Evolutionary conservation across 1,139 yeast species (phyloP), one percentile per base, ranked within the genome.

Genomic region (Meyerozyma elateridarum): DNA sequence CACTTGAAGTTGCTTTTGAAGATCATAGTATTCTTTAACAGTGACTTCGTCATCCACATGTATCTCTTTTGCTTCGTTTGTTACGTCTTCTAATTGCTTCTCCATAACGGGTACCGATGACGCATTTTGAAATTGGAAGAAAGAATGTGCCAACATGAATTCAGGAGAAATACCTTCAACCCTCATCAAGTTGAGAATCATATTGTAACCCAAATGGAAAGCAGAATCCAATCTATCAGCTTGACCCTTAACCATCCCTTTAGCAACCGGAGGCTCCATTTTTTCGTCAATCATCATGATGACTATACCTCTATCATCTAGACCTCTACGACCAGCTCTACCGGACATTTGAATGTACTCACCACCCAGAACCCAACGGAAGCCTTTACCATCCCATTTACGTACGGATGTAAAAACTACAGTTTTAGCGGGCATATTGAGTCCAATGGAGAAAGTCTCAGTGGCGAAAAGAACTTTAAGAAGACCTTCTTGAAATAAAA

Each of bases 331-430:
- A 50, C 99, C 99, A 12, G 99, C 99, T 64, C 99, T 81, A 42
- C 99, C 99, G 26, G 96, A 85, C 99, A 91, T 91, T 64, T 93
- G 99, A 49, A 91, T 93, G 59, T 91, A 93, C 61, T 93, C 99
- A 64, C 98, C 99, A 38, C 97, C 97, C 35, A 96, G 85, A 25
- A 93, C 96, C 97, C 97, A 91, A 60, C 99, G 79, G 67, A 89
- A 88, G 16, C 91, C 93, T 40, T 76, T 79, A 49, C 98, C 98
- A 59, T 93, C 99, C 95, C 96, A 91, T 56, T 93, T 93, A 55
- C 98, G 79, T 9, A 93, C 98, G 27, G 93, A 85, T 0, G 98
- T 91, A 59, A 93, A 93, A 7, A 93, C 98, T 29, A 91, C 99
- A 0, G 99, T 91, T 52, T 93, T 88, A 4, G 99, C 96, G 45